Base-by-base conservation (phyloP, 1,139 yeast species). In the Zygoascus sp. region DNA sequence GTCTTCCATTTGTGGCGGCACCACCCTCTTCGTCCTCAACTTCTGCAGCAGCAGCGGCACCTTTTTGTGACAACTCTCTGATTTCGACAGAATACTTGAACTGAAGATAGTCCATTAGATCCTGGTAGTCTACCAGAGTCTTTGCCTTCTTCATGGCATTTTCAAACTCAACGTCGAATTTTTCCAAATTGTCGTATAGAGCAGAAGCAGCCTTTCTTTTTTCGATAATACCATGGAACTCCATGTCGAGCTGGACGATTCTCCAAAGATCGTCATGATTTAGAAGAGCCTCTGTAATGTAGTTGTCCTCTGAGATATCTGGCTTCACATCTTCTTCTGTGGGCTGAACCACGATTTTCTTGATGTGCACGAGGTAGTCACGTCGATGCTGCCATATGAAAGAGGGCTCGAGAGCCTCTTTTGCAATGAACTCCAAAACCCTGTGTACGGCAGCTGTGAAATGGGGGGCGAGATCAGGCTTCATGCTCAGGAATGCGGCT, bases 381-480 rank as follows among this genome's bases (percentile, higher is more conserved):
- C 95, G 84, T 64, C 97, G 85, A 61, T 89, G 96, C 32, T 90
- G 83, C 87, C 96, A 90, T 51, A 92, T 89, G 61, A 89, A 87
- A n/a, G 98, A 97, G 3, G 92, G 96, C 63, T 92, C 99, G 53
- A 83, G 75, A 47, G 83, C 75, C 45, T 89, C 95, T 56, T 79
- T 81, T 10, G 89, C 75, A 32, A 92, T 71, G 59, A 89, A 89
- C 54, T 79, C 89, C 35, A 92, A 80, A 1, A 85, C 90, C 55
- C 83, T 80, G 22, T 80, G 79, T 13, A 90, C 86, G 0, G 96
- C 83, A 40, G 73, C 75, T 48, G 74, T 74, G 65, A 87, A 85
- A 5, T 90, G 88, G 9, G 67, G 69, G 48, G 73, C 76, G 49
- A 81, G 70, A 50, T 72, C 72, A 13, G 73, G 70, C 23, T 66